phyloP scores from a whole-genome alignment of 169 alveolate species.

The Plasmodium knowlesi region DNA sequence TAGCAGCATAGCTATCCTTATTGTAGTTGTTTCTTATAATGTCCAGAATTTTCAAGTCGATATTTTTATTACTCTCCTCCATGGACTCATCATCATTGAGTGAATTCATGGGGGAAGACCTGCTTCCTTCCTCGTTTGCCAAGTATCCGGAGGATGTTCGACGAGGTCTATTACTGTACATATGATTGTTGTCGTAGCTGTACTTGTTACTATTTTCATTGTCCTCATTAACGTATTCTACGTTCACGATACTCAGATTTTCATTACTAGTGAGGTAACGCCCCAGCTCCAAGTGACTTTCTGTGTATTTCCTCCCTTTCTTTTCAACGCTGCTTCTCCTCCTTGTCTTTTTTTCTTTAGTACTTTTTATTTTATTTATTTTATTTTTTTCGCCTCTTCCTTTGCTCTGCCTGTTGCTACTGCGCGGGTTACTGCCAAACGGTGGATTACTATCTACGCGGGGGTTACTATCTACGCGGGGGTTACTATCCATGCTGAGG shows the following conservation, averaged over 20 bases:
- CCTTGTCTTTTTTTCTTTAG: neutral
- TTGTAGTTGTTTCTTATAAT: constrained; percentile 15
- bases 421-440: neutral
- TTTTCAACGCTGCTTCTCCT: neutral
- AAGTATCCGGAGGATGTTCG: neutral
- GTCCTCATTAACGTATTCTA: neutral
- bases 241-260: neutral
- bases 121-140: neutral
- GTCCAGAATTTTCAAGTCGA: constrained; percentile 27
- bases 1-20: neutral
- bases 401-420: neutral
- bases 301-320: neutral
- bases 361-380: neutral
- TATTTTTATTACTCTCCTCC: neutral
- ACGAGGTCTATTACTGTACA: neutral
- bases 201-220: too few species aligned
- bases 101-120: neutral
- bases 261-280: neutral
- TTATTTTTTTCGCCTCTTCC: neutral
- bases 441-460: neutral
- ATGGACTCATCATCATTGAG: neutral
- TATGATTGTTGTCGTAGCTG: too few species aligned
- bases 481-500: too few species aligned
- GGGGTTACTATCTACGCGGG: too few species aligned
- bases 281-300: neutral